Conservation (phyloP, 352 stramenopile genomes). For the Phytophthora quininea region DNA sequence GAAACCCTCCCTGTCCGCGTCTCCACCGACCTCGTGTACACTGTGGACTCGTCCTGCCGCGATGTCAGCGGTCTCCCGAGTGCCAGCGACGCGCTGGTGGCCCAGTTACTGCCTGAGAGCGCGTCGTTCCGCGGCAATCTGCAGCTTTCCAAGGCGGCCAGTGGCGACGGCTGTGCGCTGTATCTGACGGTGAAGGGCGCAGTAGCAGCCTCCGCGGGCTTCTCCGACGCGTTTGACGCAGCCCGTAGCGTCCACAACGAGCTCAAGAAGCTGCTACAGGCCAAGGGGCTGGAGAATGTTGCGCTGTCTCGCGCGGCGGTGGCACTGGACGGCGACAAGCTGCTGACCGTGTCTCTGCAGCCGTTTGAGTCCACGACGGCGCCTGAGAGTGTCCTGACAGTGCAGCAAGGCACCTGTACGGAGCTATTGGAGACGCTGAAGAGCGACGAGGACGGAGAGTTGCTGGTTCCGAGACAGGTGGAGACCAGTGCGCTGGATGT, state of each 20-base stretch:
- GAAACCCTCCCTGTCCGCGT: slow-evolving; percentile 12
- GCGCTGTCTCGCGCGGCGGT: slow-evolving; percentile 19
- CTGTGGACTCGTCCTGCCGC: slow-evolving; percentile 25
- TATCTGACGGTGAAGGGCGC: slow-evolving; percentile 41
- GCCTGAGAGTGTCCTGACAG: slow-evolving; percentile 30
- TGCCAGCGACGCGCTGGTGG: slow-evolving; percentile 27
- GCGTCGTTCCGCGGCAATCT: slow-evolving; percentile 41
- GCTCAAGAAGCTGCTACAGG: slow-evolving; percentile 24
- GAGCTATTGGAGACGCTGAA: slow-evolving; percentile 30
- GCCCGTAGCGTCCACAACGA: slow-evolving; percentile 29
- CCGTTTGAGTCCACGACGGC: background rate
- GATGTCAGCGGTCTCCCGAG: slow-evolving; percentile 25
- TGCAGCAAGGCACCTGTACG: slow-evolving; percentile 34
- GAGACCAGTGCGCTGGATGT: slow-evolving; percentile 31
- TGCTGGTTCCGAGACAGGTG: slow-evolving; percentile 34
- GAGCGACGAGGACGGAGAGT: slow-evolving; percentile 6
- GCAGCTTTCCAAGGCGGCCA: slow-evolving; percentile 44
- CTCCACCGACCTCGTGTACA: slow-evolving; percentile 44
- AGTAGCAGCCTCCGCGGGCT: slow-evolving; percentile 11
- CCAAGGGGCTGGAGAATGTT: slow-evolving; percentile 31
- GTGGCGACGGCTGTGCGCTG: slow-evolving; percentile 38
- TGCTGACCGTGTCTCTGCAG: slow-evolving; percentile 30
- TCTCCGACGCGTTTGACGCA: slow-evolving; percentile 29
- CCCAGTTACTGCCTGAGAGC: slow-evolving; percentile 24
- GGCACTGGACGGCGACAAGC: slow-evolving; percentile 32